Evolutionary conservation across 164 flowering plant genomes (phyloP), one percentile per base, ranked within the genome.

Genomic region (Piper longum): DNA sequence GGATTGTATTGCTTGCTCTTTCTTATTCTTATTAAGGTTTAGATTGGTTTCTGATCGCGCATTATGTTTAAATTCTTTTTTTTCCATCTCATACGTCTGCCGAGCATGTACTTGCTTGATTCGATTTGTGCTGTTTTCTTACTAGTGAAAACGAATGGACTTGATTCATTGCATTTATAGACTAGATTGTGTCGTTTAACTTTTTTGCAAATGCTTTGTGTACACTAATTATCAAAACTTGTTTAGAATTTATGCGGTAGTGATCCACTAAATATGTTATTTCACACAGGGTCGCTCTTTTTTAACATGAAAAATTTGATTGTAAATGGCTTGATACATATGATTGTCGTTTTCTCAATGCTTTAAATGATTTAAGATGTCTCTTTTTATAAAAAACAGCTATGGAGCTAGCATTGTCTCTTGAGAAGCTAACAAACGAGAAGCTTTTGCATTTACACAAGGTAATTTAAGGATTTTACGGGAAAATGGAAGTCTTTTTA

Each of bases 381-480:
- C 44, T 43, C 40, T 3, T 41, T 5, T 44, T 48, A 9, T 41
- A 51, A 4, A 16, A n/a, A 43, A 48, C 71, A 69, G 71, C 67
- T 1, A 69, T 69, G 71, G 71, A 69, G 57, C 66, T 69, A 41
- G 67, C 71, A 18, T 52, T 69, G 42, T 69, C 71, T 36, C 43
- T 69, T 45, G 71, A 69, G 71, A 69, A 69, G 54, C 36, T 69
- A 45, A 63, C 67, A 16, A 69, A 69, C 16, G 67, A 69, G 63
- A 69, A 69, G 57, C 67, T 69, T 51, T 59, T 69, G 14, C 12
- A 58, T n/a, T 59, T 69, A 48, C 71, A 69, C 54, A 18, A 40
- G 17, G 71, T 69, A 69, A 57, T 17, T 13, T 45, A 16, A 26
- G 0, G 26, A 7, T 16, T 36, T 2, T 56, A 57, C 60, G 2